Evolutionary conservation across 2,329 filamentous ascomycete genomes (phyloP), one percentile per base, ranked within the genome.

Genomic region (Camillea tinctor): DNA sequence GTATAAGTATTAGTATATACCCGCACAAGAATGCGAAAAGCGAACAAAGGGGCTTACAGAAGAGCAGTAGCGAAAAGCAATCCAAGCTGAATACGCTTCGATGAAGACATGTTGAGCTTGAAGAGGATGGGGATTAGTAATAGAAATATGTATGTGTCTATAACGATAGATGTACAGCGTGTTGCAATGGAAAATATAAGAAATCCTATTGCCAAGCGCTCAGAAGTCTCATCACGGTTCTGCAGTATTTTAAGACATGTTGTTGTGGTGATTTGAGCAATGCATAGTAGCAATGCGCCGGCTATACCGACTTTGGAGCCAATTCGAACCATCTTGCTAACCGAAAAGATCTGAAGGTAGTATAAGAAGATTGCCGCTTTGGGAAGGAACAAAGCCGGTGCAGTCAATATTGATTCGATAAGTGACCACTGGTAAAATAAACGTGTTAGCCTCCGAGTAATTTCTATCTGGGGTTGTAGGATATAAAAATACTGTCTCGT

Each of bases 351-450:
- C 50, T 67, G 60, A 8, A 53, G 58, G 19, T 63, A 67, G 21
- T 67, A 48, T 22, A 68, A 30, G 44, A 67, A 50, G 40, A 68
- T 68, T 49, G 65, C 58, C 1, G 55, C 58, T 36, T 64, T 66
- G 48, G 60, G 19, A 52, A 68, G 66, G 58, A 68, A 67, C 36
- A 60, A 48, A n/a, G 50, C 59, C 5, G 58, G 58, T 1, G 51
- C 24, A 13, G 62, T 54, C 1, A 67, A 23, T 3, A 63, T 36
- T 7, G 52, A 58, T 24, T 64, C 57, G 50, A 44, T 50, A 19
- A 66, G 67, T 22, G 59, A 20, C 9, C 66, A 3, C 55, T 64
- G 15, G 26, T 30, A 30, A 30, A 30, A 17, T 21, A 21, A n/a
- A 13, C 3, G n/a, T 55, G 50, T 56, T 62, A 30, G 26, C 26